These are phyloP conservation scores for Calvatia gigantea DNA, from an alignment of 768 basidiomycete species.

Conservation along the genomic window DNA sequence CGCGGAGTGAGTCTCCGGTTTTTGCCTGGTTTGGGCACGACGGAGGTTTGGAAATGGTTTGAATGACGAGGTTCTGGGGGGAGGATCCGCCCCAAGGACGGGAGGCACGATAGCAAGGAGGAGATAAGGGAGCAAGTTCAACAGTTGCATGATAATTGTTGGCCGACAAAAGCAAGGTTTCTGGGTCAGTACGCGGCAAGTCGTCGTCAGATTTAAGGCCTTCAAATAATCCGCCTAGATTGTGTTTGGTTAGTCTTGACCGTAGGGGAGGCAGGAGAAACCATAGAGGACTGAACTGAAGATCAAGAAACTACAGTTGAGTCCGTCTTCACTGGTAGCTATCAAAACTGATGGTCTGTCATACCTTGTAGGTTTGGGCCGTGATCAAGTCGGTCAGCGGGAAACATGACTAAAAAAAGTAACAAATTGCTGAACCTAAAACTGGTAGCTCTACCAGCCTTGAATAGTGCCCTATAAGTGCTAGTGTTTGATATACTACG, in stretches of 20 bases:
- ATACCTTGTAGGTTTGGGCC: too few relatives aligned
- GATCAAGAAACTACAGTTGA: too few relatives aligned
- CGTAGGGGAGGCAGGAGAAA: background rate
- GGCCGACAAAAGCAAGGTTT: background rate
- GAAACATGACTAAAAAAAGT: too few relatives aligned
- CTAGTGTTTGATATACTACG: too few relatives aligned
- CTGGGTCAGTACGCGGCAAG: background rate
- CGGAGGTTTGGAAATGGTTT: conserved; percentile 56
- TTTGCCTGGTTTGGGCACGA: conserved; percentile 51
- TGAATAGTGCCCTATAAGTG: too few relatives aligned
- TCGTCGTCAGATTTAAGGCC: too few relatives aligned
- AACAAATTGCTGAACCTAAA: too few relatives aligned
- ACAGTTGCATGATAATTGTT: conserved; percentile 44
- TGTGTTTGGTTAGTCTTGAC: background rate
- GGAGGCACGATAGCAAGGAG: conserved; percentile 36
- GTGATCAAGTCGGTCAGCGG: too few relatives aligned
- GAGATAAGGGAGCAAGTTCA: conserved; percentile 44
- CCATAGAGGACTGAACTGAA: too few relatives aligned
- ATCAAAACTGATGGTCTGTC: too few relatives aligned
- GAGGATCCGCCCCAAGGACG: conserved; percentile 39
- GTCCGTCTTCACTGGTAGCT: too few relatives aligned
- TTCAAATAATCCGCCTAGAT: background rate
- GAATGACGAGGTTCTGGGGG: conserved; percentile 56
- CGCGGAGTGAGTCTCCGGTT: conserved; percentile 61
- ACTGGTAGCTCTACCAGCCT: too few relatives aligned